phyloP scores from a whole-genome alignment of 208 protist species.

The Leishmania tarentolae region DNA sequence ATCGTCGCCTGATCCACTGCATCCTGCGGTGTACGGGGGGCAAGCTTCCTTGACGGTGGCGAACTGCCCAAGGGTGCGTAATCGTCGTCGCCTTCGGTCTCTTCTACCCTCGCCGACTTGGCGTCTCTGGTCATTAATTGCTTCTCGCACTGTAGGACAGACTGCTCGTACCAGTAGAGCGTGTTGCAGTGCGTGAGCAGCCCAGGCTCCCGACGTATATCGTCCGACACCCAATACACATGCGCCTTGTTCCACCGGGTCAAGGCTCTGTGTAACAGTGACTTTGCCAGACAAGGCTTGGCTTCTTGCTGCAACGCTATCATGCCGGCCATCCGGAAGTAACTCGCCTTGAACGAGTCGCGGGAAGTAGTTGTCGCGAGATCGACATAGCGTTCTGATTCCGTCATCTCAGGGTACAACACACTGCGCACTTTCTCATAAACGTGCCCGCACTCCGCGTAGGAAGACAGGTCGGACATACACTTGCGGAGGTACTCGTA shows the following conservation, averaged over 20 bases:
- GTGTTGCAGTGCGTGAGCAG: slow-evolving; percentile 32
- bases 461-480: slow-evolving; percentile 25
- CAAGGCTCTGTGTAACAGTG: slow-evolving; percentile 13
- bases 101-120: neutral
- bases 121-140: too few species aligned
- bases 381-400: slow-evolving; percentile 38
- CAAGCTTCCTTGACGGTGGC: neutral
- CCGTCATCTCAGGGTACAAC: slow-evolving; percentile 41
- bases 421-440: slow-evolving; percentile 22
- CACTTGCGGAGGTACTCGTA: slow-evolving; percentile 47
- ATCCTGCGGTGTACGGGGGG: neutral
- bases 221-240: slow-evolving; percentile 30
- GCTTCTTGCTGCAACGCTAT: slow-evolving; percentile 7
- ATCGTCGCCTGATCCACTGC: slow-evolving; percentile 1
- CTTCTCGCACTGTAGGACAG: slow-evolving; percentile 13
- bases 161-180: slow-evolving; percentile 26
- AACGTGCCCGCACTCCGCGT: slow-evolving; percentile 22
- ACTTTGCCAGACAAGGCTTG: slow-evolving; percentile 17
- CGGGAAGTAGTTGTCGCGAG: slow-evolving; percentile 14
- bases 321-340: slow-evolving; percentile 32
- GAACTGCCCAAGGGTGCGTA: too few species aligned
- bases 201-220: slow-evolving; percentile 2
- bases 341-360: slow-evolving; percentile 27
- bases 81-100: neutral
- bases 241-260: slow-evolving; percentile 20